Conservation (phyloP, 495 filamentous ascomycete species). For the Tirmania nivea region DNA sequence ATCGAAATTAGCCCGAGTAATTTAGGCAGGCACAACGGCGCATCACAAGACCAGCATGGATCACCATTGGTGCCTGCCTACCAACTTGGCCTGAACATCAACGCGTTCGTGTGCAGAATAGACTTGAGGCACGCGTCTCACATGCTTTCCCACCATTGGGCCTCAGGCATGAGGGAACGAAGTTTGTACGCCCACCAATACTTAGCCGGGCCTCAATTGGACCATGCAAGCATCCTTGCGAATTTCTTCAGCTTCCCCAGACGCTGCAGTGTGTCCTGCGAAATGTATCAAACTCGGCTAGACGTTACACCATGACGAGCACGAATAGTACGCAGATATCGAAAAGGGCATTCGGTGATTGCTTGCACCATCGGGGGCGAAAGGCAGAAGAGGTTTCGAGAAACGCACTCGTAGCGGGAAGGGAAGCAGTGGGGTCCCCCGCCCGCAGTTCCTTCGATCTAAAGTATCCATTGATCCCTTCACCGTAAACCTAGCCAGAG, state of each 20-base stretch:
- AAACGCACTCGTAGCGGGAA: not conserved
- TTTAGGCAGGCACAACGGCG: not conserved
- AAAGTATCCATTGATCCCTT: not conserved
- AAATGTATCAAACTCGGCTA: not conserved
- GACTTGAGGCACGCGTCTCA: not conserved
- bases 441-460: not conserved
- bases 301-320: not conserved
- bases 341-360: too few species aligned
- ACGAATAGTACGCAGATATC: too few species aligned
- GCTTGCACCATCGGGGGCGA: not conserved
- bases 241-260: not conserved
- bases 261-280: not conserved
- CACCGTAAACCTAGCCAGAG: too few species aligned
- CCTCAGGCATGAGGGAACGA: too few species aligned
- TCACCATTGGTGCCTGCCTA: not conserved
- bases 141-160: not conserved
- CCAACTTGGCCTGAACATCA: not conserved
- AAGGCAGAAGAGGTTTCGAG: slow-evolving; percentile 24
- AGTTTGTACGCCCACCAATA: too few species aligned
- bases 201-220: not conserved
- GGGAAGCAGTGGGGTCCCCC: not conserved
- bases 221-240: not conserved
- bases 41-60: not conserved
- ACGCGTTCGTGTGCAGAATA: not conserved
- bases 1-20: not conserved